Conservation (phyloP, 805 yeast genomes). For the Metschnikowia anglica region DNA sequence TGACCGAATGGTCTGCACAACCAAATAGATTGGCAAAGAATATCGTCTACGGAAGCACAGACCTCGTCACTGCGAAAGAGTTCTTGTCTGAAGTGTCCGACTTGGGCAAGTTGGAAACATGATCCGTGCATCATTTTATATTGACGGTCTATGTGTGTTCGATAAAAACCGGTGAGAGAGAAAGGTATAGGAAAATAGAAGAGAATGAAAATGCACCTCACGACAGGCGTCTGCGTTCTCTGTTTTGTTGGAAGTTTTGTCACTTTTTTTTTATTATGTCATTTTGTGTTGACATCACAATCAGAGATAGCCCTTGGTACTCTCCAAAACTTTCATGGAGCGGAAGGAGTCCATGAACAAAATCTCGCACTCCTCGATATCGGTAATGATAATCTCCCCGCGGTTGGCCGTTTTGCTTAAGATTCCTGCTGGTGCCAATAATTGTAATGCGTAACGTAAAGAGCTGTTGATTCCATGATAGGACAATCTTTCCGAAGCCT, state of each 20-base stretch:
- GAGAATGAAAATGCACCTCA: not conserved
- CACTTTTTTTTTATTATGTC: not conserved
- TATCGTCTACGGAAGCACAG: conserved; percentile 86
- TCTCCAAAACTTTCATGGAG: conserved; percentile 68
- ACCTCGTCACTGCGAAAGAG: conserved; percentile 64
- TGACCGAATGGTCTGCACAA: conserved; percentile 77
- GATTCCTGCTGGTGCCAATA: conserved; percentile 86
- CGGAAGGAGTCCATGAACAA: conserved; percentile 86
- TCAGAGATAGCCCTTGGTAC: conserved; percentile 39
- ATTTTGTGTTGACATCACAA: not conserved
- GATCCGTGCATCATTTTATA: not conserved
- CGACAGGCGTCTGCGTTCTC: not conserved
- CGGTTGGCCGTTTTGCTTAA: conserved; percentile 74
- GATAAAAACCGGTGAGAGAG: not conserved
- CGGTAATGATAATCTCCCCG: conserved; percentile 61
- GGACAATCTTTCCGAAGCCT: conserved; percentile 76
- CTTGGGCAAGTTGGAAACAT: conserved; percentile 17
- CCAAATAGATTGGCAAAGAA: conserved; percentile 43
- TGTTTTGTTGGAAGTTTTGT: not conserved
- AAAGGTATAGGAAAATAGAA: not conserved
- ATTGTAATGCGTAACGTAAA: conserved; percentile 86
- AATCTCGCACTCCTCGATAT: conserved; percentile 78
- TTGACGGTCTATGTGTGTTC: not conserved
- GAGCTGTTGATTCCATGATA: conserved; percentile 73
- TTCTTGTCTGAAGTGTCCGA: conserved; percentile 65